Base-by-base conservation (phyloP, 2,329 filamentous ascomycete species). In the Coleophoma cylindrospora region DNA sequence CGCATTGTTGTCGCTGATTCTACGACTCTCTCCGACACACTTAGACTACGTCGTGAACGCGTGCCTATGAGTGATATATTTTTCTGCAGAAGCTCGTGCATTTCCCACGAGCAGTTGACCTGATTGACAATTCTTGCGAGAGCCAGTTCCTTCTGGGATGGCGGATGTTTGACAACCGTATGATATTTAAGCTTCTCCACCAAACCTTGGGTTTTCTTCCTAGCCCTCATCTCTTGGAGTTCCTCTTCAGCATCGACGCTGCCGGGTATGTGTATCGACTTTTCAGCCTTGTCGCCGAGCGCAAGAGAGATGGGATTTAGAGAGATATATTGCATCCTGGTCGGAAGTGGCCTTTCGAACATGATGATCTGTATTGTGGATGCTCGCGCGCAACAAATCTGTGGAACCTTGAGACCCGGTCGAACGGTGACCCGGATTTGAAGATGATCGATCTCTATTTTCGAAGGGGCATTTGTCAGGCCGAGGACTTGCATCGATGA, bases 251-350 rank as follows among this genome's bases (percentile, higher is more conserved):
- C 80, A 61, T 95, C 88, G 13, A 85, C 77, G 36, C 77, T 80
- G 49, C 78, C 74, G 14, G 74, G 70, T 9, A 71, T 71, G 54
- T 62, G 58, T 14, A 52, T 52, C 3, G 66, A 59, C 6, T 68
- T 64, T 32, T 68, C 65, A 13, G 71, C 71, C 60, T 92, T 90
- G 63, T 92, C 87, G 2, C 80, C 88, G 13, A 99, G 74, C 0
- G 91, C 91, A 40, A 99, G 76, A 1, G 91, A 86, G 47, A 99
- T 97, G 0, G 94, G 92, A 27, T 83, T 81, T 17, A 96, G 74
- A 1, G 94, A 99, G 59, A 97, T 86, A 68, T 97, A 99, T 68
- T 99, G 92, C 94, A 99, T 97, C 49, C 84, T 81, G 33, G 79
- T 83, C 0, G 94, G 92, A 50, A 87, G 80, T 1, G 94, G 94